Conservation (phyloP, 352 stramenopile species). For the Globisporangium paddicum region DNA sequence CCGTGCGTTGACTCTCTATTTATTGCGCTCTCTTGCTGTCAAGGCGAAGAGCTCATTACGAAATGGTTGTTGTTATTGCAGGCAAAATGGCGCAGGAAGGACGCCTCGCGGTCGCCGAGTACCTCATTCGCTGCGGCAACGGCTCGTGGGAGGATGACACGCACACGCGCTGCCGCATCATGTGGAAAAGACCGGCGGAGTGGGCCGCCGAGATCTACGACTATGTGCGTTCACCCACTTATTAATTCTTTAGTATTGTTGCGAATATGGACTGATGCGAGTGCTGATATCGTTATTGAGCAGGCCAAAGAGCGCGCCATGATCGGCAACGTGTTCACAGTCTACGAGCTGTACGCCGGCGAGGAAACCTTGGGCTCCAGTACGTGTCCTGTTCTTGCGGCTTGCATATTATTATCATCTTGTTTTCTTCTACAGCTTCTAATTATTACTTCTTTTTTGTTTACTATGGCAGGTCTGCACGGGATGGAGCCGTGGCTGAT, state of each 20-base stretch:
- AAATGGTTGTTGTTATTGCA: constrained; percentile 4
- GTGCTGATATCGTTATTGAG: background rate
- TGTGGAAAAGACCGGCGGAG: constrained; percentile 82
- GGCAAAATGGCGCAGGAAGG: constrained; percentile 72
- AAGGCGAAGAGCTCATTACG: background rate
- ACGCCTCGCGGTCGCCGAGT: constrained; percentile 60
- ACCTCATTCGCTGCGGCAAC: constrained; percentile 74
- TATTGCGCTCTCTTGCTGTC: background rate
- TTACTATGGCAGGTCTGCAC: constrained; percentile 53
- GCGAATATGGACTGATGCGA: constrained; percentile 7
- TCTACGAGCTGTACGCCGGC: constrained; percentile 83
- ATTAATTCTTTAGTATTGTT: constrained; percentile 3
- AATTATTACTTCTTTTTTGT: background rate
- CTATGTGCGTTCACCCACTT: constrained; percentile 40
- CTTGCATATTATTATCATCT: no score
- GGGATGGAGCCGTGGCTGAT: constrained; percentile 84
- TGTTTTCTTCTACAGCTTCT: no score
- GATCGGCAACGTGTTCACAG: constrained; percentile 79
- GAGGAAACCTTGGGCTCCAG: constrained; percentile 77
- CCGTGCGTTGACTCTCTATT: constrained; percentile 23
- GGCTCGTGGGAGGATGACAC: constrained; percentile 79
- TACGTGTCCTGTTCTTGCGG: constrained; percentile 31
- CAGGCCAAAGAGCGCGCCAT: constrained; percentile 70
- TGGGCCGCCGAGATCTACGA: constrained; percentile 85
- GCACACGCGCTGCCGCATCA: constrained; percentile 72